Conservation (phyloP, 2,329 filamentous ascomycete genomes). For the Penicillium sp. region DNA sequence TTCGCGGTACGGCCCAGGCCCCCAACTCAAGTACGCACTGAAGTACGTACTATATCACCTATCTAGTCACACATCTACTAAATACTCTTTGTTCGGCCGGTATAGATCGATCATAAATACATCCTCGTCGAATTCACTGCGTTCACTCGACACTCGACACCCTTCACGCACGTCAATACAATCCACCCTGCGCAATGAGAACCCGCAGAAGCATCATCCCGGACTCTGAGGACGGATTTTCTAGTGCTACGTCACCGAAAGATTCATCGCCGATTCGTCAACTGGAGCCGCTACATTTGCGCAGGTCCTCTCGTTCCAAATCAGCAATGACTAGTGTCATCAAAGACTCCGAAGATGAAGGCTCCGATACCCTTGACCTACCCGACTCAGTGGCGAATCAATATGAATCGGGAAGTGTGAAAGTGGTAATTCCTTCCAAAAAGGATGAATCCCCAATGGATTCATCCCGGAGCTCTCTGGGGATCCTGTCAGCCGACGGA, state of each 20-base stretch:
- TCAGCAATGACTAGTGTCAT: constrained; percentile 16
- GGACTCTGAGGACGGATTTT: constrained; percentile 19
- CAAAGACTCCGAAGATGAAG: constrained; percentile 20
- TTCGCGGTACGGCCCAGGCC: not conserved
- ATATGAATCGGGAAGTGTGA: constrained; percentile 4
- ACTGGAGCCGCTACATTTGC: constrained; percentile 4
- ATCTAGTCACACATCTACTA: not conserved
- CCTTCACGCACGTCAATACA: not conserved
- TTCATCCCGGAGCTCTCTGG: constrained; percentile 42
- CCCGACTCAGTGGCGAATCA: constrained; percentile 1
- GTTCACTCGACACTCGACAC: not conserved
- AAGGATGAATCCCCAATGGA: constrained; percentile 24
- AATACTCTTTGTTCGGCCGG: not conserved
- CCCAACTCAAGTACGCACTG: not conserved
- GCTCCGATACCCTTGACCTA: constrained; percentile 11
- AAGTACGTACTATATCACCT: not conserved
- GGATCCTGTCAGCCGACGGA: constrained; percentile 41
- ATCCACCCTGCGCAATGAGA: constrained; percentile 12
- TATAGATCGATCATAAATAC: not conserved
- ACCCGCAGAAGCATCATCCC: constrained; percentile 15
- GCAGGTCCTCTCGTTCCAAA: constrained; percentile 19
- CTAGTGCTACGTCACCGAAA: constrained; percentile 16
- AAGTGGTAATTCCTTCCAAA: constrained; percentile 34
- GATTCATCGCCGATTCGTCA: constrained; percentile 13
- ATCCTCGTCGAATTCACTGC: not conserved